A percentile compares a stretch with the other conserved stretches of the same genome.
These are phyloP conservation scores for Eimeria sp. DNA, from an alignment of 169 alveolate genomes.

Conservation along the genomic window DNA sequence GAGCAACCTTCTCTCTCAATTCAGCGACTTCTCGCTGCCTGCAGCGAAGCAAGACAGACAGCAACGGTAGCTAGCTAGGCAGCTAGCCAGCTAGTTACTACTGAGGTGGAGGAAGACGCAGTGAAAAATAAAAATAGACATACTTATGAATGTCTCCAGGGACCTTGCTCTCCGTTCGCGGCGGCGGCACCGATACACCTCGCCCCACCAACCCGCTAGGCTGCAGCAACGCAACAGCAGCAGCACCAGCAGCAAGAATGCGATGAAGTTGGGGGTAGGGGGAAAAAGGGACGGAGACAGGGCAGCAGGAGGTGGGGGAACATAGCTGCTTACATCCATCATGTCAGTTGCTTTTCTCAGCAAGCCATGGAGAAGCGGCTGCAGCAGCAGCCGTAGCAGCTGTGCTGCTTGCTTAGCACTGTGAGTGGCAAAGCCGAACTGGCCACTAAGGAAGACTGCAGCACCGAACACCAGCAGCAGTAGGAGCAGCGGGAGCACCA, in stretches of 20 bases:
- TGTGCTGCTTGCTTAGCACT: constrained; percentile 3
- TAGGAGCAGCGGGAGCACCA: constrained; percentile 15
- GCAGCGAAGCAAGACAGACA: neutral
- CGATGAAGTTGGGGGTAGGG: neutral
- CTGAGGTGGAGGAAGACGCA: neutral
- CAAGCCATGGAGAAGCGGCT: constrained; percentile 38
- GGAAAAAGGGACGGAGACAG: too few species aligned
- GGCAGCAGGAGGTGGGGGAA: too few species aligned
- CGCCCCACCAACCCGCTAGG: constrained; percentile 60
- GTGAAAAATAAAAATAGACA: neutral
- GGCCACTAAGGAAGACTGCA: constrained; percentile 26
- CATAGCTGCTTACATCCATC: constrained; percentile 22
- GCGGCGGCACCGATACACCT: neutral
- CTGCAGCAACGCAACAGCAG: constrained; percentile 24
- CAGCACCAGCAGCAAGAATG: constrained; percentile 14
- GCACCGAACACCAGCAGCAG: constrained; percentile 53
- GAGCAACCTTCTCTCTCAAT: constrained; percentile 13
- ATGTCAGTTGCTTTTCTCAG: constrained; percentile 44
- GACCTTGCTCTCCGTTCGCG: neutral
- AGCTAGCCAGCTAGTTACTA: neutral
- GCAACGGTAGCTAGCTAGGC: neutral
- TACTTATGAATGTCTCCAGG: neutral
- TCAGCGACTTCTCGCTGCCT: constrained; percentile 42
- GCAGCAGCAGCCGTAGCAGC: constrained; percentile 61
- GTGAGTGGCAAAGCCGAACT: neutral